Base-by-base conservation (phyloP, 352 stramenopile genomes). In the Phytopythium kandeliae region DNA sequence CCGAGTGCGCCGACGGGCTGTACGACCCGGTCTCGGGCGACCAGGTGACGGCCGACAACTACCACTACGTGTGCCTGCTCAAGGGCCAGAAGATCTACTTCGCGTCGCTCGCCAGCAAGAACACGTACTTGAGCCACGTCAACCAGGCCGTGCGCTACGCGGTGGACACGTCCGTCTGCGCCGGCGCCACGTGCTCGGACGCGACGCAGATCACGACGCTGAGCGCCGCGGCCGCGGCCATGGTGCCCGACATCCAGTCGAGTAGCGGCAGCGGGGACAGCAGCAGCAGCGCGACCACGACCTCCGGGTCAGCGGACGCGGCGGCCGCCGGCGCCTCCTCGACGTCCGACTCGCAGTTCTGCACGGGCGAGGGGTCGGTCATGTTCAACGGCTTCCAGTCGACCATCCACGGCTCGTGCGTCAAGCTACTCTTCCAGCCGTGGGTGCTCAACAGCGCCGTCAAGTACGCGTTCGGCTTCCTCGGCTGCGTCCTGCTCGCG, bases 21-120 rank as follows among this genome's bases (percentile, higher is more conserved):
- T 72, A 55, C 4, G 78, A 90, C 57, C 82, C 82, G 21, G 65
- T 92, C 43, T 74, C 75, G 22, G 82, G 82, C 25, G 69, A 71
- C 38, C 46, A 55, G 13, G 61, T 92, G 43, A 79, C 71, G 4
- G 57, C 56, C 10, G 57, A 67, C 45, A 91, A 83, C 57, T 90
- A 74, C 59, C 67, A 84, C 37, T 86, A 77, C 42, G 67, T 91
- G 28, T 93, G 82, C 55, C 53, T 93, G 24, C 58, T 52, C 11
- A 86, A 86, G 35, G 82, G 75, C 49, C 82, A 93, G 63, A 93
- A 91, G 67, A 76, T 93, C 50, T 93, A 90, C 67, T 93, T 93
- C 52, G 69, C 75, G 26, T 89, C 79, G 21, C 67, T 86, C 47
- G 57, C 54, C 24, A 86, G 65, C 50, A 86, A 85, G 63, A 72